Evolutionary conservation across 2,329 filamentous ascomycete genomes (phyloP).

Genomic region (Raffaelea albimanens): DNA sequence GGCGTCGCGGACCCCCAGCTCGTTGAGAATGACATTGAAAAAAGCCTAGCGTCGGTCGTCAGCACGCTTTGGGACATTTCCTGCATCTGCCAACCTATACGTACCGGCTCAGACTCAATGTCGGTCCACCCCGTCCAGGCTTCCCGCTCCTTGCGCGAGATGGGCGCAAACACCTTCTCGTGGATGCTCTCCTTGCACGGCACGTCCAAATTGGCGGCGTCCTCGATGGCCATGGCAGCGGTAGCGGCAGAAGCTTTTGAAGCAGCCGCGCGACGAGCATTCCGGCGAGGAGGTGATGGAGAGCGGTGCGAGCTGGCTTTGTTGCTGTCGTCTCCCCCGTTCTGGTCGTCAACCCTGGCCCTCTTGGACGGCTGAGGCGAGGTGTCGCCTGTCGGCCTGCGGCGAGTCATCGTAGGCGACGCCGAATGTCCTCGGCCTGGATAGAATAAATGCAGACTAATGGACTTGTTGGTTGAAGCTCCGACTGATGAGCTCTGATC

Average conservation of each 20-base stretch:
- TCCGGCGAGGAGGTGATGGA: not conserved
- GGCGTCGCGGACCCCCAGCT: slow-evolving; percentile 65
- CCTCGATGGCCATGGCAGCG: slow-evolving; percentile 1
- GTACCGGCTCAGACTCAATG: slow-evolving; percentile 80
- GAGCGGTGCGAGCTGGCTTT: no score
- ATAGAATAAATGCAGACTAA: no score
- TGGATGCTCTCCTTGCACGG: slow-evolving; percentile 11
- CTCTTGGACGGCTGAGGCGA: slow-evolving; percentile 6
- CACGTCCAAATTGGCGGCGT: slow-evolving; percentile 3
- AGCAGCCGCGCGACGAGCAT: slow-evolving; percentile 1
- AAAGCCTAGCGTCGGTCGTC: slow-evolving; percentile 49
- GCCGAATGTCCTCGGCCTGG: no score
- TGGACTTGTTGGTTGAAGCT: no score
- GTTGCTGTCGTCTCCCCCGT: not conserved
- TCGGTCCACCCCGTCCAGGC: slow-evolving; percentile 70
- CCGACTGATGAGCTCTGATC: no score
- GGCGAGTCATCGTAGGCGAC: slow-evolving; percentile 1
- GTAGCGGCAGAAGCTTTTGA: slow-evolving; percentile 3
- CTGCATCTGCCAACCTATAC: slow-evolving; percentile 15
- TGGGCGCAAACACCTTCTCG: slow-evolving; percentile 31
- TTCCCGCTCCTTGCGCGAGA: slow-evolving; percentile 41
- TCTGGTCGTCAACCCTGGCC: not conserved
- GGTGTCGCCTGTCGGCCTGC: not conserved
- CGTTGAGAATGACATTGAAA: slow-evolving; percentile 75
- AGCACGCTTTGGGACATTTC: slow-evolving; percentile 10